A percentile compares a stretch with the other conserved stretches of the same genome.
Conservation (phyloP, 2,329 filamentous ascomycete species). For the Pseudogymnoascus sp. region DNA sequence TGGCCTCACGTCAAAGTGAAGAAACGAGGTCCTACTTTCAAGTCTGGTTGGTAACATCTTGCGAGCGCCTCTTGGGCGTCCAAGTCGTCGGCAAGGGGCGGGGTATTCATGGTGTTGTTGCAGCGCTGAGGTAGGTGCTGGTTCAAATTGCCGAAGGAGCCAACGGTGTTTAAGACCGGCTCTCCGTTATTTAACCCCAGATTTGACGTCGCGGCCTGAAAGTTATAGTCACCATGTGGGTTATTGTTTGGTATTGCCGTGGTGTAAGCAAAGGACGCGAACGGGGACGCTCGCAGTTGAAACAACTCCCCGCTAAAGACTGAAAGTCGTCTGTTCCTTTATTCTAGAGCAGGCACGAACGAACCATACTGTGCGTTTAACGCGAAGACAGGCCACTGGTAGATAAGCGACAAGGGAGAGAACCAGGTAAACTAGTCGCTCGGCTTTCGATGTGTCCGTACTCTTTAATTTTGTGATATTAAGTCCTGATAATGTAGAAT, state of each 20-base stretch:
- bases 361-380: neutral
- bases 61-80: slow-evolving; percentile 55
- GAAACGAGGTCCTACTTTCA: slow-evolving; percentile 40
- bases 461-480: neutral
- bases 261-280: neutral
- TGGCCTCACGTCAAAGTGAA: neutral
- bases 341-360: neutral
- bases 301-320: slow-evolving; percentile 9
- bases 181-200: neutral
- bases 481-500: neutral
- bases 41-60: slow-evolving; percentile 50
- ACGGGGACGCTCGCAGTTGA: slow-evolving; percentile 2
- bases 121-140: slow-evolving; percentile 7
- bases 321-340: neutral
- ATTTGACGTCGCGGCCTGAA: neutral
- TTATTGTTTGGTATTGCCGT: slow-evolving; percentile 4
- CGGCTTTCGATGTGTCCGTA: neutral
- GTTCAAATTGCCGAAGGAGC: neutral
- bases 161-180: neutral
- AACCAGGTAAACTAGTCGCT: neutral
- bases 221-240: slow-evolving; percentile 2
- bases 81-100: slow-evolving; percentile 19
- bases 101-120: slow-evolving; percentile 22
- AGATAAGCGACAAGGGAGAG: neutral
- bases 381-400: neutral